phyloP scores from a whole-genome alignment of 2,329 filamentous ascomycete genomes.

The Fusarium hainanense region DNA sequence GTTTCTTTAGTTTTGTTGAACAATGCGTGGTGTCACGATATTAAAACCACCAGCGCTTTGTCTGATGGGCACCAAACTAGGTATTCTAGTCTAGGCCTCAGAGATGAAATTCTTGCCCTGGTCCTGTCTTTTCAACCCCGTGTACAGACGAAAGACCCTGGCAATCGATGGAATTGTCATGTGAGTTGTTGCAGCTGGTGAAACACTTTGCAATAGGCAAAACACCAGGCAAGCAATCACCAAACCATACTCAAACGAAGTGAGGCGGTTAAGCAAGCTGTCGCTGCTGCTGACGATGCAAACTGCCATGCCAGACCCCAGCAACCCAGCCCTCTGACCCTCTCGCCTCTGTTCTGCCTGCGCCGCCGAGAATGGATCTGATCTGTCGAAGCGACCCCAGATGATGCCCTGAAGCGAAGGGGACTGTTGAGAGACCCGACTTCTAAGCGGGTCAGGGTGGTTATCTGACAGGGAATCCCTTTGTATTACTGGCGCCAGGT shows the following conservation, averaged over 20 bases:
- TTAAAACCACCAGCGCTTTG: slow-evolving; percentile 1
- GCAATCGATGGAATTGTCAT: slow-evolving; percentile 9
- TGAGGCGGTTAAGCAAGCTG: slow-evolving; percentile 43
- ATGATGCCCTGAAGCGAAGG: slow-evolving; percentile 39
- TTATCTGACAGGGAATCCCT: slow-evolving; percentile 43
- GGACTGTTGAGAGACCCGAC: slow-evolving; percentile 34
- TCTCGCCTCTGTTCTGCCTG: slow-evolving; percentile 8
- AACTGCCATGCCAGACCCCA: slow-evolving; percentile 30
- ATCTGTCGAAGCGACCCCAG: slow-evolving; percentile 46
- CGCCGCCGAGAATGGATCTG: slow-evolving; percentile 47
- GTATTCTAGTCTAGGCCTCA: not conserved
- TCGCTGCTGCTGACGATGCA: slow-evolving; percentile 25
- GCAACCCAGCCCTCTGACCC: slow-evolving; percentile 23
- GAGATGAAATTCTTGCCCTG: not conserved
- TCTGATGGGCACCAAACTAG: not conserved
- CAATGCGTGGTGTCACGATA: slow-evolving; percentile 6
- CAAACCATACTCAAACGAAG: slow-evolving; percentile 24
- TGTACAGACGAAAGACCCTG: not conserved
- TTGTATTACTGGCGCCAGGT: slow-evolving; percentile 38
- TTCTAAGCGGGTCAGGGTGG: slow-evolving; percentile 25
- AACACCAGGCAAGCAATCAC: slow-evolving; percentile 13
- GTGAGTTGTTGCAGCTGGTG: slow-evolving; percentile 24
- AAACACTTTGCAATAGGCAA: slow-evolving; percentile 25
- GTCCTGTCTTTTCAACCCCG: not conserved
- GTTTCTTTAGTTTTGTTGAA: slow-evolving; percentile 13